Percentiles rank a stretch among this genome's conserved stretches.
Conservation (phyloP, 257 asterid genomes). For the Catharanthus roseus region DNA sequence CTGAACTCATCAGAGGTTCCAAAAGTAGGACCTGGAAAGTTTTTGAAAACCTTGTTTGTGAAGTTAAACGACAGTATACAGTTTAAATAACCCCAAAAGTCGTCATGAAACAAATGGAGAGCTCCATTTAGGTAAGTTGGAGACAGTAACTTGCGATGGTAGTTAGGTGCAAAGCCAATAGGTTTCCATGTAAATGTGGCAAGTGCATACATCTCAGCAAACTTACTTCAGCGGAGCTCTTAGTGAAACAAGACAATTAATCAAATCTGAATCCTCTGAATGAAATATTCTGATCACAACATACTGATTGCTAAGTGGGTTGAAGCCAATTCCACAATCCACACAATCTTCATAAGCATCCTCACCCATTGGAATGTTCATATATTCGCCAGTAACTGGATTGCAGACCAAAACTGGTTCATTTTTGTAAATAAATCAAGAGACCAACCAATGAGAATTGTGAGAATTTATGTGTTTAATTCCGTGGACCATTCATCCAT, state of each 20-base stretch:
- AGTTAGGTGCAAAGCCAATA: constrained; percentile 10
- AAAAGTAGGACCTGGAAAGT: constrained; percentile 8
- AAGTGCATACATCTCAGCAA: constrained; percentile 14
- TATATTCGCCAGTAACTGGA: constrained; percentile 19
- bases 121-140: constrained; percentile 11
- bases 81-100: background rate
- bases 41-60: background rate
- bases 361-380: constrained; percentile 7
- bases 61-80: constrained; percentile 13
- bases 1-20: background rate
- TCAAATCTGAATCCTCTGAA: background rate
- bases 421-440: no score
- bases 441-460: no score
- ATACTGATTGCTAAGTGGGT: constrained; percentile 9
- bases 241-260: background rate
- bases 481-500: no score
- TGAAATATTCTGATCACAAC: constrained; percentile 12
- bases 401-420: constrained; percentile 17
- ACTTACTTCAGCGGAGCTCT: background rate
- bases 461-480: no score
- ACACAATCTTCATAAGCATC: background rate
- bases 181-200: constrained; percentile 12
- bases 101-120: constrained; percentile 13
- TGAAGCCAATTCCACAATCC: constrained; percentile 22
- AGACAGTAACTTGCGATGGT: background rate